phyloP scores from a whole-genome alignment of 2,329 filamentous ascomycete genomes.

The Fusarium azukiicola region DNA sequence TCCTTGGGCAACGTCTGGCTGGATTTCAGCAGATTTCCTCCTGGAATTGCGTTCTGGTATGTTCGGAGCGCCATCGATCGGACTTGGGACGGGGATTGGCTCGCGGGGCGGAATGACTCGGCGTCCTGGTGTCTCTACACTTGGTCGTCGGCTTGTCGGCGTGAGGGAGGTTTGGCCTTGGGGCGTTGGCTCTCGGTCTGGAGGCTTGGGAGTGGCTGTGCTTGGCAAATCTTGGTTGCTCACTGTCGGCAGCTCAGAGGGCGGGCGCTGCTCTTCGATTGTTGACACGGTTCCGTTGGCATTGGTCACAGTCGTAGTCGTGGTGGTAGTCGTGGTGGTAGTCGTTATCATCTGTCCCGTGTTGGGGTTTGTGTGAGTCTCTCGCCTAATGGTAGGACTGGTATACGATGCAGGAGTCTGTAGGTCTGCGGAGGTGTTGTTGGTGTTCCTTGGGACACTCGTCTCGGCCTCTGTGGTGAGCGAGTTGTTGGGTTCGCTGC shows the following conservation, averaged over 20 bases:
- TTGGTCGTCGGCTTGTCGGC: conserved; percentile 44
- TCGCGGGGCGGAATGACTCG: conserved; percentile 49
- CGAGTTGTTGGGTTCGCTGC: conserved; percentile 51
- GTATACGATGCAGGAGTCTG: conserved; percentile 24
- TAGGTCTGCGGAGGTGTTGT: conserved; percentile 26
- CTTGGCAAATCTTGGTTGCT: conserved; percentile 37
- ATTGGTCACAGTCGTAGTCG: conserved; percentile 53
- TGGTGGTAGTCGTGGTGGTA: conserved; percentile 53
- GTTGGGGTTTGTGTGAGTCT: conserved; percentile 47
- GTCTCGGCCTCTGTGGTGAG: conserved; percentile 48
- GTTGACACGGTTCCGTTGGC: conserved; percentile 50
- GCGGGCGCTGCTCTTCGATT: conserved; percentile 43
- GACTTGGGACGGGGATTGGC: conserved; percentile 26
- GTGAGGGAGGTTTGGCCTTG: conserved; percentile 24
- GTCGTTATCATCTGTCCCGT: conserved; percentile 52
- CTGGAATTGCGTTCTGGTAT: conserved; percentile 46
- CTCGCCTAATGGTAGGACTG: conserved; percentile 39
- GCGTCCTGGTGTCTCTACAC: conserved; percentile 50
- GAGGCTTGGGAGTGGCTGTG: not conserved
- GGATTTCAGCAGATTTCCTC: conserved; percentile 24
- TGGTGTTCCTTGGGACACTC: conserved; percentile 30
- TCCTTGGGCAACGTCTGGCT: conserved; percentile 24
- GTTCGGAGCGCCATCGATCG: conserved; percentile 29
- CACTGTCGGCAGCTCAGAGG: conserved; percentile 44
- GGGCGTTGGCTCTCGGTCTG: conserved; percentile 16